These are phyloP conservation scores for Apiospora sp. DNA, from an alignment of 2,329 filamentous ascomycete genomes.

Conservation along the genomic window DNA sequence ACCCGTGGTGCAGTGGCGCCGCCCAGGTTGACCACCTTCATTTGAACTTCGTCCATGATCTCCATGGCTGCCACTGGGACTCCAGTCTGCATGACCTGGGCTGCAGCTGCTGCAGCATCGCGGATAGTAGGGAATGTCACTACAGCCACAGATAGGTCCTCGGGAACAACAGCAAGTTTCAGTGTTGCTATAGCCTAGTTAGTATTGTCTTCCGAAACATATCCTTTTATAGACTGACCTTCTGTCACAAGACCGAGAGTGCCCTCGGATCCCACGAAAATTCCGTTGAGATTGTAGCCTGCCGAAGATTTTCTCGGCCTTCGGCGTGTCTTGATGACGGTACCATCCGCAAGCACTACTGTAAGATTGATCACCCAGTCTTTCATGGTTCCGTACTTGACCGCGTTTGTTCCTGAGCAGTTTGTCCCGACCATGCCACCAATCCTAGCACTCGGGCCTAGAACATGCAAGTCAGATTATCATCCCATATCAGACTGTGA, in stretches of 20 bases:
- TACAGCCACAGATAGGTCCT: constrained; percentile 79
- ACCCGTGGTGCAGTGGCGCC: constrained; percentile 72
- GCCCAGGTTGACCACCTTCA: constrained; percentile 81
- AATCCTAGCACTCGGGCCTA: constrained; percentile 73
- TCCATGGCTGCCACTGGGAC: constrained; percentile 81
- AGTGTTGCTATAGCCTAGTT: constrained; percentile 65
- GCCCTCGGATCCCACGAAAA: constrained; percentile 85
- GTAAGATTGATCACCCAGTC: constrained; percentile 88
- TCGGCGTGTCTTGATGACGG: constrained; percentile 78
- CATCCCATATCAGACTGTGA: neutral
- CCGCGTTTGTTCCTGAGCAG: constrained; percentile 80
- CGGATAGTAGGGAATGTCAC: constrained; percentile 81
- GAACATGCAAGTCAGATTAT: neutral
- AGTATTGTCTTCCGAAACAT: neutral
- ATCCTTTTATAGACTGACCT: constrained; percentile 43
- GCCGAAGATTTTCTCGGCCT: constrained; percentile 83
- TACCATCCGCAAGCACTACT: constrained; percentile 80
- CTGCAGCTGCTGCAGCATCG: constrained; percentile 77
- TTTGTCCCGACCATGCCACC: constrained; percentile 86
- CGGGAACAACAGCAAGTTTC: constrained; percentile 79
- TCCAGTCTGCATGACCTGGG: constrained; percentile 77
- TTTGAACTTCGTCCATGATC: constrained; percentile 89
- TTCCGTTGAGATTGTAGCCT: constrained; percentile 81
- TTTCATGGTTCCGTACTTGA: constrained; percentile 86
- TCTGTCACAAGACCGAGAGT: constrained; percentile 84